Conservation (phyloP, 176 grass and related monocot species). For the Chrysopogon serrulatus region DNA sequence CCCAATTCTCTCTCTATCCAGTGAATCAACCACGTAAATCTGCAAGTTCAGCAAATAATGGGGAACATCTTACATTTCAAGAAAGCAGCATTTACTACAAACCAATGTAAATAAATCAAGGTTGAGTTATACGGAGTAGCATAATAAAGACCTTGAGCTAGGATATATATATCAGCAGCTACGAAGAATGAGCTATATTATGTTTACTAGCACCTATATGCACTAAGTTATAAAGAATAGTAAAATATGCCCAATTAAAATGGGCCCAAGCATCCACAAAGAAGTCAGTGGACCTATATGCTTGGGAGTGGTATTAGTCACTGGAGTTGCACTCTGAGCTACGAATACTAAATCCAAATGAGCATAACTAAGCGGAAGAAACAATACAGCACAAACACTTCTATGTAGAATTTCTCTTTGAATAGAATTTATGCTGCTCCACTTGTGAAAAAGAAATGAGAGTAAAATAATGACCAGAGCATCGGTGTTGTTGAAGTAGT, state of each 20-base stretch:
- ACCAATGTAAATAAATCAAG: conserved; percentile 3
- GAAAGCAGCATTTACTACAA: neutral
- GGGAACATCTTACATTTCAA: neutral
- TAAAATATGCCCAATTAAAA: neutral
- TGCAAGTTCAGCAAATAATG: conserved; percentile 25
- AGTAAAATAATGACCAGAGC: conserved; percentile 59
- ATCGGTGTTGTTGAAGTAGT: conserved; percentile 99
- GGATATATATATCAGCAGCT: neutral
- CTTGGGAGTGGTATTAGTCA: neutral
- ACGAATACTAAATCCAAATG: neutral
- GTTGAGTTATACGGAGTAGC: neutral
- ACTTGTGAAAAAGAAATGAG: neutral
- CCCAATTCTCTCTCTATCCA: conserved; percentile 80
- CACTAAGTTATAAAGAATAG: neutral
- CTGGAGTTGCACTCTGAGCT: neutral
- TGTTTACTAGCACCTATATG: neutral
- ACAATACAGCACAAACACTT: neutral
- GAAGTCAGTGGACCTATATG: neutral
- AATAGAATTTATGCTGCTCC: neutral
- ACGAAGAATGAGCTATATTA: neutral
- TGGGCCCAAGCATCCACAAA: neutral
- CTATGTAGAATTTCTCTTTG: neutral
- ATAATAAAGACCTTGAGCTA: neutral
- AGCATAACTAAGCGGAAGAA: neutral
- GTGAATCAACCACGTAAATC: conserved; percentile 88